Evolutionary conservation across 148 eudicot genomes (phyloP), one percentile per base, ranked within the genome.

Genomic region (Diospyros lotus): DNA sequence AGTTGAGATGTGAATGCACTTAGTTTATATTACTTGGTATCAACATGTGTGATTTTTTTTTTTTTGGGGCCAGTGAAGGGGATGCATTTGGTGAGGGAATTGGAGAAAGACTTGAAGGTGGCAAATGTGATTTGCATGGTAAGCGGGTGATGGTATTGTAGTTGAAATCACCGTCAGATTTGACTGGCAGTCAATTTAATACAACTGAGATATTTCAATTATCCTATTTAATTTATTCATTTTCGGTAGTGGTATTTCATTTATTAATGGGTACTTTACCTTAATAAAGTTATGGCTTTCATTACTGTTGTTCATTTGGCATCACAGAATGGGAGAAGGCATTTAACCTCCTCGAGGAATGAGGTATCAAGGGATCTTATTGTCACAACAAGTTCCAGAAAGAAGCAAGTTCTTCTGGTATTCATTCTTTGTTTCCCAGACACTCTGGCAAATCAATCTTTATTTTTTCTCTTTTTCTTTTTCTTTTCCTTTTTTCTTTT

Each of bases 41-140:
- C 53, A 51, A 14, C 62, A 73, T 40, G 9, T 13, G 43, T 46
- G 5, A 56, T 14, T 6, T 11, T 53, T 73, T 62, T 40, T 17
- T 74, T 6, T 77, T 71, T 77, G 72, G 83, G 82, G 71, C 51
- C 86, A 94, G 98, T 94, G 75, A 89, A 87, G 85, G 98, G 98
- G 79, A 94, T 94, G 96, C 88, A 92, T 83, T 88, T 94, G 84
- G 98, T 94, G 62, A 82, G 96, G 78, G 97, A 94, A 74, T 77
- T 94, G 81, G 97, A 94, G 82, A 86, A 84, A 78, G 98, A 94
- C 85, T 88, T 94, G 89, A 89, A 94, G 91, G 83, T 94, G 82
- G 97, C 98, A 72, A 92, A 93, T 82, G 92, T 94, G 64, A 92
- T 94, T 73, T 94, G 97, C 89, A 94, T 89, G 96, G 98, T 90